Evolutionary conservation across 1,139 yeast genomes (phyloP).

Genomic region (Sugiyamaella sp.): DNA sequence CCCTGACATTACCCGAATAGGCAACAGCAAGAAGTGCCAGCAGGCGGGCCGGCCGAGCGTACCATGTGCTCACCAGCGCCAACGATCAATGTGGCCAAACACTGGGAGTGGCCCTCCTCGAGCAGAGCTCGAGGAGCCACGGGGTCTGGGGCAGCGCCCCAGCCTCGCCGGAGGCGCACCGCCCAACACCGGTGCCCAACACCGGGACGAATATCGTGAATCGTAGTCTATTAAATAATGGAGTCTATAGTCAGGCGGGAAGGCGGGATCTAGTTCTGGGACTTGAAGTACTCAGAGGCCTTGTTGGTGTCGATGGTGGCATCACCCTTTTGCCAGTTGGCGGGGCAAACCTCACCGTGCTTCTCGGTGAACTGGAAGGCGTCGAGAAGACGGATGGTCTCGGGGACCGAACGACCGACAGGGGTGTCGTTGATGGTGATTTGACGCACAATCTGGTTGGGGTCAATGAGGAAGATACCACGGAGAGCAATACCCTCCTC

Average conservation of each 20-base stretch:
- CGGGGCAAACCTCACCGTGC: constrained; percentile 98
- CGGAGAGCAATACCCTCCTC: constrained; percentile 96
- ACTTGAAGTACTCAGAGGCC: constrained; percentile 76
- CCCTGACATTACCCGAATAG: no score
- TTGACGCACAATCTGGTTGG: constrained; percentile 92
- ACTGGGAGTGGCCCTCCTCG: no score
- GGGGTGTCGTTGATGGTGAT: constrained; percentile 97
- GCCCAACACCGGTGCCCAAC: no score
- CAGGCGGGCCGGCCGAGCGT: no score
- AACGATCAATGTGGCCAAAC: no score
- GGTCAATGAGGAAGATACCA: constrained; percentile 97
- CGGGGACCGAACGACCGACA: constrained; percentile 98
- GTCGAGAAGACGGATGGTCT: constrained; percentile 94
- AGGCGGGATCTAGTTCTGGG: constrained; percentile 24
- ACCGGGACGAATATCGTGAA: constrained; percentile 4
- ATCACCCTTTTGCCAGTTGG: constrained; percentile 98
- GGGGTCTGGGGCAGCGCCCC: no score
- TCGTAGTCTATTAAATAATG: constrained; percentile 13
- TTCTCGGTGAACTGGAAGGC: constrained; percentile 99
- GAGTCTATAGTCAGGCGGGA: background rate
- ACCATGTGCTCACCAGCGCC: no score
- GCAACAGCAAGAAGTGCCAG: no score
- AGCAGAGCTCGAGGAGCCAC: no score
- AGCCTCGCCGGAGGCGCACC: no score
- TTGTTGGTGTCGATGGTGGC: constrained; percentile 85